Conservation (phyloP, 768 basidiomycete species). For the Rhodotorula taiwanensis region DNA sequence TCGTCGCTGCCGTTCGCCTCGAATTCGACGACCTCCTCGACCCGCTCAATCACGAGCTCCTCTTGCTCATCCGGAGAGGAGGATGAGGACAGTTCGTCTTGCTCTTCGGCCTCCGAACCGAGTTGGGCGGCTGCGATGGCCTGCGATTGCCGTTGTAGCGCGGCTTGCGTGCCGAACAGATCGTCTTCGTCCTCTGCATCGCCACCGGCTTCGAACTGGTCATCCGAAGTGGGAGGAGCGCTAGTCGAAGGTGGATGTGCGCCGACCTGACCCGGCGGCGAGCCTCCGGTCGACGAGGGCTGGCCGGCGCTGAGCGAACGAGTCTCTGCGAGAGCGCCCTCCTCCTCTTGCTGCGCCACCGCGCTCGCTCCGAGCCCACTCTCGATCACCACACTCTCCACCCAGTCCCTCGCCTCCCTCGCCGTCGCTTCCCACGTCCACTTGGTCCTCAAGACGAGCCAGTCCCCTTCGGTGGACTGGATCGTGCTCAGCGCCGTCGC, state of each 20-base stretch:
- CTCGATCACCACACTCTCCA: neutral
- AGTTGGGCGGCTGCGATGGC: too few species aligned
- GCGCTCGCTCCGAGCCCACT: neutral
- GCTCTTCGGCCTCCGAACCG: neutral
- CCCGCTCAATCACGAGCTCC: neutral
- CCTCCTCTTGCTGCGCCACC: neutral
- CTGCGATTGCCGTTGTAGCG: neutral
- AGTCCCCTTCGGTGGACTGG: neutral
- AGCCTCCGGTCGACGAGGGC: too few species aligned
- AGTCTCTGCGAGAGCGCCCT: neutral
- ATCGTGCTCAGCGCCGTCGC: neutral
- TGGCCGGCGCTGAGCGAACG: too few species aligned
- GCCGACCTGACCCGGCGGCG: neutral
- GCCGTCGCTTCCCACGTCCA: conserved; percentile 12
- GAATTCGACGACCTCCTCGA: neutral
- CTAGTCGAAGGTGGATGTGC: neutral
- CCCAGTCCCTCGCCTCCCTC: neutral
- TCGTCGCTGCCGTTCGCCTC: neutral
- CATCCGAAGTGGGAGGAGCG: neutral
- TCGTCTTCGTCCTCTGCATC: neutral
- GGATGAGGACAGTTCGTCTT: too few species aligned
- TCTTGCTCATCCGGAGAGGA: too few species aligned
- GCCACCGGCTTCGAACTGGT: too few species aligned
- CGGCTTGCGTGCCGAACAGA: too few species aligned
- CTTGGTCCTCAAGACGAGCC: neutral